Evolutionary conservation across 768 basidiomycete genomes (phyloP).

Genomic region (Serpula lacrymans): DNA sequence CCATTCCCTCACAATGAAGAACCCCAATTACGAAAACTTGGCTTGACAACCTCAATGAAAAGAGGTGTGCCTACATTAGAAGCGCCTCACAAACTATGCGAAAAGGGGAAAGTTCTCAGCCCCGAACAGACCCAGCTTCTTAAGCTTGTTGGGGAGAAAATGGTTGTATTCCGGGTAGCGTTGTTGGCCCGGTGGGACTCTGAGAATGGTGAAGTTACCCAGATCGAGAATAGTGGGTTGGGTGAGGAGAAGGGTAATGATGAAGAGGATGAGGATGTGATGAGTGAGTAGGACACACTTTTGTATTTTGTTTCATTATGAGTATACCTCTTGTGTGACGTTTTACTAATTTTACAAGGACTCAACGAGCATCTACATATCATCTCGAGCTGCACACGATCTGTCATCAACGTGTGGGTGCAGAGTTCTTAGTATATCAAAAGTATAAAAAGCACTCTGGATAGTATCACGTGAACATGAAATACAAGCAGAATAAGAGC

Average conservation of each 20-base stretch:
- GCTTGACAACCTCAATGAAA: conserved; percentile 79
- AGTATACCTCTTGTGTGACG: too few relatives aligned
- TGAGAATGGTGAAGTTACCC: conserved; percentile 57
- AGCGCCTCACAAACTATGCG: conserved; percentile 79
- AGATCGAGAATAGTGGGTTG: conserved; percentile 48
- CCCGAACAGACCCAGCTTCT: conserved; percentile 89
- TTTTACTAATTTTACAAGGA: too few relatives aligned
- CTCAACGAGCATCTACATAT: too few relatives aligned
- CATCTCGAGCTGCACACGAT: too few relatives aligned
- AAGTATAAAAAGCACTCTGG: too few relatives aligned
- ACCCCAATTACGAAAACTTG: conserved; percentile 90
- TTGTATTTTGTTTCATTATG: too few relatives aligned
- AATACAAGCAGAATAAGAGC: too few relatives aligned
- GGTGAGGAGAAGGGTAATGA: conserved; percentile 29
- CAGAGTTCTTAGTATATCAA: too few relatives aligned
- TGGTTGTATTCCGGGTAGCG: conserved; percentile 81
- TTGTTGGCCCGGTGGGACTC: conserved; percentile 73
- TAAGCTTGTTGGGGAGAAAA: conserved; percentile 86
- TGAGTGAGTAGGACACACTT: conserved; percentile 58
- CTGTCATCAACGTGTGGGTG: too few relatives aligned
- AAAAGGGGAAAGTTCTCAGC: conserved; percentile 74
- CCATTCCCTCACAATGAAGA: conserved; percentile 98
- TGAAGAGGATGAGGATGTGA: conserved; percentile 39
- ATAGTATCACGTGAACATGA: too few relatives aligned
- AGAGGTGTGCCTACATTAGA: conserved; percentile 85